Evolutionary conservation across 345 rosid genomes (phyloP).

Genomic region (Hibiscus mutabilis): DNA sequence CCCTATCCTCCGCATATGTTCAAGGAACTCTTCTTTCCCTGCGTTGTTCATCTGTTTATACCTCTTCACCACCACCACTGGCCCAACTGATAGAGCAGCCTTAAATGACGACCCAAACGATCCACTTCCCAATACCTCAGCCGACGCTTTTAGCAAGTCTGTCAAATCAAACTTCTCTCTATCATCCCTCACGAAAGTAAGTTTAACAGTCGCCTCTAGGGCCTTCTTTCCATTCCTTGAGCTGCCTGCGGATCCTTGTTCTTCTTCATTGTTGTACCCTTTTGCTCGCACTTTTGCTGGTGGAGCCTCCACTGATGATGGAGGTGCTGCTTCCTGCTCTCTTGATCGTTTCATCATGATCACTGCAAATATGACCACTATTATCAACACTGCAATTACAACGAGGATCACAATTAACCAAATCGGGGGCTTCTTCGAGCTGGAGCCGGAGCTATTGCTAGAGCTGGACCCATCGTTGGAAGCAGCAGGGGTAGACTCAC

Average conservation of each 20-base stretch:
- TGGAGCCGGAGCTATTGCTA: neutral
- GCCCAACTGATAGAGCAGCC: constrained; percentile 44
- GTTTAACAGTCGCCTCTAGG: constrained; percentile 26
- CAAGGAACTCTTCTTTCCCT: constrained; percentile 72
- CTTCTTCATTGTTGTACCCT: constrained; percentile 31
- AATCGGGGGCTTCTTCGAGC: neutral
- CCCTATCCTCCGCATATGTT: constrained; percentile 82
- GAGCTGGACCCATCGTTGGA: neutral
- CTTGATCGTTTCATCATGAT: neutral
- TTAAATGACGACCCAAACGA: constrained; percentile 81
- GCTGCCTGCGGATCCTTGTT: constrained; percentile 7
- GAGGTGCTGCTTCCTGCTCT: neutral
- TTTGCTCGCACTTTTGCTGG: constrained; percentile 42
- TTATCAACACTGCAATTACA: neutral
- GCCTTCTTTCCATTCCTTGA: constrained; percentile 10
- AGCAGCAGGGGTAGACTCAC: neutral
- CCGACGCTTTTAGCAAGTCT: constrained; percentile 78
- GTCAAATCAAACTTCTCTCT: constrained; percentile 64
- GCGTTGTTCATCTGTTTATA: constrained; percentile 82
- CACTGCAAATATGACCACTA: neutral
- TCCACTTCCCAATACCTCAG: constrained; percentile 85
- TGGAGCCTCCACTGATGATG: constrained; percentile 32
- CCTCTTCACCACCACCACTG: constrained; percentile 79
- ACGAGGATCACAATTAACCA: neutral
- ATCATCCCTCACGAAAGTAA: constrained; percentile 66